Base-by-base conservation (phyloP, 2,329 filamentous ascomycete genomes). In the Fusarium sacchari region DNA sequence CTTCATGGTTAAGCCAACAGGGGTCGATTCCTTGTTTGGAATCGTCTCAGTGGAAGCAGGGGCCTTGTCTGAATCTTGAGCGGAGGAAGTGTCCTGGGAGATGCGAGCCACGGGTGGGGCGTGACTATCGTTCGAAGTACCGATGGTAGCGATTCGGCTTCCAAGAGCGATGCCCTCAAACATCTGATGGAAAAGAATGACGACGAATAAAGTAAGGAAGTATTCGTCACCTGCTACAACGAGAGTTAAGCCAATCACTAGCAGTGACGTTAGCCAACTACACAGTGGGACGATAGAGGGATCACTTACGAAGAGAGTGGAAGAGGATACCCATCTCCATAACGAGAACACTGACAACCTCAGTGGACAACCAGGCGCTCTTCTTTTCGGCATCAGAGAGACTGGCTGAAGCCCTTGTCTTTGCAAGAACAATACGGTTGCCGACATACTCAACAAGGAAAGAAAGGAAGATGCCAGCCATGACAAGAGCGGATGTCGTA, bases 111-210 rank as follows among this genome's bases (percentile, higher is more conserved):
- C 62, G n/a, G 69, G 43, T 60, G 75, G n/a, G 69, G 75, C 40
- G 22, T 76, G 63, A 26, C 57, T 40, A 24, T 75, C 68, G 30
- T 66, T 52, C 17, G 47, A 46, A 9, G 79, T 81, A 32, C 84
- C 86, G 3, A 94, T 84, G 1, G 87, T 86, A 14, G 92, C 91
- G 70, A 94, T 94, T 20, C 91, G 89, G 14, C 90, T 89, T 24
- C 93, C 92, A 2, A 95, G 89, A 1, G 93, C 93, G 50, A 95
- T 85, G 8, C 93, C 93, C 79, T 94, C 92, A 76, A 95, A 94
- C 84, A 93, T 90, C 77, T 94, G 93, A 78, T 94, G 93, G 83
- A 94, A 94, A 64, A 94, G 82, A 65, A 95, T 93, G 60, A 94
- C 92, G 47, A 88, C 80, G 67, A 89, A 88, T n/a, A 90, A 84